These are phyloP conservation scores for Senna tora DNA, from an alignment of 306 rosid genomes.

Conservation along the genomic window DNA sequence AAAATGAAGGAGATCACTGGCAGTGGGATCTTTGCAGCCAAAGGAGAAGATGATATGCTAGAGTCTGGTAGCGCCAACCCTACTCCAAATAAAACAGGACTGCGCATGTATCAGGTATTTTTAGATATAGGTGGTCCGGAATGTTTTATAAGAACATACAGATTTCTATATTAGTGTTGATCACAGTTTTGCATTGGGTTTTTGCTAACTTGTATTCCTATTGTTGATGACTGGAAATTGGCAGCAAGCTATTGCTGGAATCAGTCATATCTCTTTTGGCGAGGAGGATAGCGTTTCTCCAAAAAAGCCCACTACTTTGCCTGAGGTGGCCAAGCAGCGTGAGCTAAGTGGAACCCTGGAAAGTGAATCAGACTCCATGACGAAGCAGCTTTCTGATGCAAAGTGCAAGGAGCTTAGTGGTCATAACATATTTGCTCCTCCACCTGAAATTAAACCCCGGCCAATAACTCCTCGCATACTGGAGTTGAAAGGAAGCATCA, in stretches of 20 bases:
- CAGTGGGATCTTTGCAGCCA: constrained; percentile 82
- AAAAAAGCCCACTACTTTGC: constrained; percentile 68
- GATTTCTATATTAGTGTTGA: neutral
- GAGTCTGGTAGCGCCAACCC: constrained; percentile 69
- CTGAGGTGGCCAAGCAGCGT: constrained; percentile 98
- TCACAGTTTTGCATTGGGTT: constrained; percentile 2
- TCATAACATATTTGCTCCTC: constrained; percentile 95
- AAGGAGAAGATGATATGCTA: constrained; percentile 59
- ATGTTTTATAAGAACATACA: neutral
- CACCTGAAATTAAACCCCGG: constrained; percentile 92
- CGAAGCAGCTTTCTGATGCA: constrained; percentile 90
- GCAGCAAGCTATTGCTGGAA: constrained; percentile 88
- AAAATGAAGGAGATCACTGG: constrained; percentile 99
- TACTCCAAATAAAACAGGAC: constrained; percentile 65
- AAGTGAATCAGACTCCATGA: constrained; percentile 72
- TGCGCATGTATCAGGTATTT: constrained; percentile 93
- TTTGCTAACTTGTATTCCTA: constrained; percentile 32
- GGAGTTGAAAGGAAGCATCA: constrained; percentile 85
- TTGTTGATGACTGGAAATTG: constrained; percentile 42
- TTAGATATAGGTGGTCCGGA: neutral
- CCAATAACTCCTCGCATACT: constrained; percentile 71
- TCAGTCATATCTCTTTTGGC: constrained; percentile 92
- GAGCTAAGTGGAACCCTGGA: constrained; percentile 93
- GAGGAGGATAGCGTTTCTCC: constrained; percentile 83
- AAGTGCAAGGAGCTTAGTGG: constrained; percentile 95